Base-by-base conservation (phyloP, 2,329 filamentous ascomycete genomes). In the Rhynchosporium secalis region DNA sequence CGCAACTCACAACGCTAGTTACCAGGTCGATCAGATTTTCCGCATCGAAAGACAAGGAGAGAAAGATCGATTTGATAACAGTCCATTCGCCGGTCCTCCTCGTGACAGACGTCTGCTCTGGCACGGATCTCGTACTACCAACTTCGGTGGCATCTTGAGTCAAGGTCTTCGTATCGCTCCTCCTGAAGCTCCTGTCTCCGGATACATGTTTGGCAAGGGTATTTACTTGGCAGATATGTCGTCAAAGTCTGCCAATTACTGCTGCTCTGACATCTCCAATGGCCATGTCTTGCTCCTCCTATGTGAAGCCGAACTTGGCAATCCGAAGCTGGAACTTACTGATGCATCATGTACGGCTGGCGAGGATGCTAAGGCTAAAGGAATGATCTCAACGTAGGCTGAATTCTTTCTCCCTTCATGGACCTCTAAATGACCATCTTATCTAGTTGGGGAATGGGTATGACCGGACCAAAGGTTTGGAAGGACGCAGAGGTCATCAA, bases 101-200 rank as follows among this genome's bases (percentile, higher is more conserved):
- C 31, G 31, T 2, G 84, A 95, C 72, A 85, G 89, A 29, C 86
- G 90, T 20, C 84, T 96, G 1, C 81, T 96, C 2, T 96, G 92
- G 92, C 92, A 96, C 73, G 92, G 92, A 15, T 93, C 90, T 15
- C 86, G 91, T 40, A 83, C 82, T 38, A 95, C 90, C 58, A 96
- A 96, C 74, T 96, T 88, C 68, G 91, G 89, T 71, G 92, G 92
- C 72, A 96, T 96, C 63, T 83, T 96, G 47, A 89, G 86, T 62
- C 91, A 96, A 75, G 92, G 92, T 67, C 83, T 96, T 6, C 89
- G 91, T n/a, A 96, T 96, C 67, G 92, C 92, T 6, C 92, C 92
- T 0, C 88, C 89, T 0, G 88, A 96, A 74, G 92, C 92, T 0
- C 92, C 91, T 0, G 86, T 86, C 0, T 83, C 81, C 4, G 91